phyloP scores from a whole-genome alignment of 768 basidiomycete genomes.

The Termitomyces sp. region DNA sequence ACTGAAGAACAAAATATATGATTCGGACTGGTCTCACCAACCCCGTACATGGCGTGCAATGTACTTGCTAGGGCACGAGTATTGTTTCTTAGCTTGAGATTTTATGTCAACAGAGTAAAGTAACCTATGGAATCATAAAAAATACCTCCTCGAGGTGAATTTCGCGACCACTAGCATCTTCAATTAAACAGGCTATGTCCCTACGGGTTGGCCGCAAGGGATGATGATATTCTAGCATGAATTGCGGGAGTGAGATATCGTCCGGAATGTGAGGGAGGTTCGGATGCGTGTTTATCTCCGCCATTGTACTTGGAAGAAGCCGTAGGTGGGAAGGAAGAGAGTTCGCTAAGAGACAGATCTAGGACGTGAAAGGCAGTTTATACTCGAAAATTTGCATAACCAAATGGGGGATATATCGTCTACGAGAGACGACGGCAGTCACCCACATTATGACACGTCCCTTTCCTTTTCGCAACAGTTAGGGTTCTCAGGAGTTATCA shows the following conservation, averaged over 20 bases:
- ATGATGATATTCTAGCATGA: conserved; percentile 47
- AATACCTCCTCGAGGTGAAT: conserved; percentile 35
- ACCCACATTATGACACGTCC: conserved; percentile 7
- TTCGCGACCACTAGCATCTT: conserved; percentile 38
- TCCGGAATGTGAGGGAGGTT: conserved; percentile 42
- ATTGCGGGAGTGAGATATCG: conserved; percentile 49
- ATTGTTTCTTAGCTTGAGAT: conserved; percentile 20
- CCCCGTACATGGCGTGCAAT: conserved; percentile 22
- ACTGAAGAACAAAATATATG: background rate
- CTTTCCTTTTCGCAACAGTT: conserved; percentile 10
- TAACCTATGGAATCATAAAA: background rate
- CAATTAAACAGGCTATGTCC: conserved; percentile 42
- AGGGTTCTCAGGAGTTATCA: conserved; percentile 10
- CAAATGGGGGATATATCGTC: conserved; percentile 10
- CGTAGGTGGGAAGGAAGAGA: conserved; percentile 4
- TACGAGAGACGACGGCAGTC: conserved; percentile 4
- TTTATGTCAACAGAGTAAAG: conserved; percentile 1
- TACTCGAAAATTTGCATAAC: conserved; percentile 5
- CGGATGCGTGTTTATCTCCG: conserved; percentile 21
- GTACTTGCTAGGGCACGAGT: conserved; percentile 32
- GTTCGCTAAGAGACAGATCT: background rate
- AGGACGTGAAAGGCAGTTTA: conserved; percentile 8
- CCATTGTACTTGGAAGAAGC: conserved; percentile 16
- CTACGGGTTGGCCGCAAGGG: conserved; percentile 33
- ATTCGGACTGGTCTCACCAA: conserved; percentile 13